phyloP scores from a whole-genome alignment of 345 rosid genomes.

The Arabis alpina region DNA sequence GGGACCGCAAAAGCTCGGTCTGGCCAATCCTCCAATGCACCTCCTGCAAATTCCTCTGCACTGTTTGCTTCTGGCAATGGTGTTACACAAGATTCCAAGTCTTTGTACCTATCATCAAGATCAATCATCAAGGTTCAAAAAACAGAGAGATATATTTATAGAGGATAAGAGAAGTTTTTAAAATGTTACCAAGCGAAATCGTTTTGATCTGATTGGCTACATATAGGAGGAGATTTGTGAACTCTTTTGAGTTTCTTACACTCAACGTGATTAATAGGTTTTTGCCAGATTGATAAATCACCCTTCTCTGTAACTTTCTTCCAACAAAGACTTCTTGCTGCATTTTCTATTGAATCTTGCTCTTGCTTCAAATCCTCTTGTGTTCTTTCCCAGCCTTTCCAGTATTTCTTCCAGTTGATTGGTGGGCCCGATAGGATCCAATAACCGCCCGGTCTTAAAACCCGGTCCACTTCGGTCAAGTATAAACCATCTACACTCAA shows the following conservation, averaged over 20 bases:
- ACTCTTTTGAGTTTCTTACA: slow-evolving; percentile 57
- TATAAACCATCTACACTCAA: slow-evolving; percentile 72
- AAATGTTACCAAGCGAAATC: slow-evolving; percentile 73
- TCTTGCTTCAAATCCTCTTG: slow-evolving; percentile 80
- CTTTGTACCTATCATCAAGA: slow-evolving; percentile 57
- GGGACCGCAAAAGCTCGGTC: slow-evolving; percentile 78
- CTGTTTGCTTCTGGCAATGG: slow-evolving; percentile 78
- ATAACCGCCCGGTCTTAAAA: slow-evolving; percentile 89
- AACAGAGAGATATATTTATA: neutral
- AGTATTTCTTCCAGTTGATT: slow-evolving; percentile 79
- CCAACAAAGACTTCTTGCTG: slow-evolving; percentile 85
- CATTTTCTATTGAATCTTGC: slow-evolving; percentile 83
- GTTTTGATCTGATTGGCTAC: slow-evolving; percentile 69
- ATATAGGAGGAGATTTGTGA: slow-evolving; percentile 64
- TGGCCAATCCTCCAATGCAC: slow-evolving; percentile 86
- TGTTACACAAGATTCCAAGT: slow-evolving; percentile 84
- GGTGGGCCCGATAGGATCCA: slow-evolving; percentile 99
- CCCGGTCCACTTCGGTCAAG: slow-evolving; percentile 84
- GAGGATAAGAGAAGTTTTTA: slow-evolving; percentile 16
- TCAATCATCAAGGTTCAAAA: neutral
- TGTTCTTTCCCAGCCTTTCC: slow-evolving; percentile 96
- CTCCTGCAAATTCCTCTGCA: slow-evolving; percentile 82
- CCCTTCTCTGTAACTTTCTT: slow-evolving; percentile 77
- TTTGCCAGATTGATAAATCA: slow-evolving; percentile 79
- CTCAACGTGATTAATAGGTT: slow-evolving; percentile 82